Base-by-base conservation (phyloP, 2,329 filamentous ascomycete species). In the Ceratocystis destructans region DNA sequence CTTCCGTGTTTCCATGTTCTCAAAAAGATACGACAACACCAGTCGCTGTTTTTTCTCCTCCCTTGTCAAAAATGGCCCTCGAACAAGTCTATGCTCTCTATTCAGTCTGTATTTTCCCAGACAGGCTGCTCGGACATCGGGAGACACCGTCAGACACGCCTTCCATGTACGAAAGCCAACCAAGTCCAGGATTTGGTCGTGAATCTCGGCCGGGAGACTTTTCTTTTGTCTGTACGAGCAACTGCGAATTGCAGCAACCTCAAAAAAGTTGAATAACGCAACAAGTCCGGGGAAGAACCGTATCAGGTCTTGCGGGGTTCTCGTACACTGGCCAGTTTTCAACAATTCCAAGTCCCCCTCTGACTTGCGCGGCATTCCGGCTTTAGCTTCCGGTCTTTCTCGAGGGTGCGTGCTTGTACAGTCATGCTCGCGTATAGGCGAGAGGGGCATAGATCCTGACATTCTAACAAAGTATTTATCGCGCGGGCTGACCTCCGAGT, bases 361-460 rank as follows among this genome's bases (percentile, higher is more conserved):
- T 48, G 15, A 20, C 17, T 20, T 48, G 45, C n/a, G n/a, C 17
- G 12, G n/a, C 45, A 48, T 48, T 20, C 45, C 68, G n/a, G 62
- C 45, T 63, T 64, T 62, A 46, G 61, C 25, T 62, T 46, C 64
- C 22, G 69, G 66, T 28, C 68, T 64, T 28, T 69, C 61, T 15
- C 67, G 66, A 2, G 69, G 69, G 44, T 70, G 69, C 4, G 69
- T 69, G 61, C 66, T 67, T 46, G 66, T 20, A 62, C 69, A 69
- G 20, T n/a, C 66, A 62, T 17, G 48, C 46, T 48, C 46, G 8
- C 1, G 65, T 48, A 45, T 7, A 10, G 46, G 46, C 17, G 46
- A 48, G 46, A 48, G n/a, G n/a, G 46, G 46, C 4, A 48, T n/a
- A 10, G 46, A 10, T 48, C 3, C 20, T 7, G 46, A n/a, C 17